Conservation (phyloP, 352 stramenopile species). For the Phytophthora constricta region DNA sequence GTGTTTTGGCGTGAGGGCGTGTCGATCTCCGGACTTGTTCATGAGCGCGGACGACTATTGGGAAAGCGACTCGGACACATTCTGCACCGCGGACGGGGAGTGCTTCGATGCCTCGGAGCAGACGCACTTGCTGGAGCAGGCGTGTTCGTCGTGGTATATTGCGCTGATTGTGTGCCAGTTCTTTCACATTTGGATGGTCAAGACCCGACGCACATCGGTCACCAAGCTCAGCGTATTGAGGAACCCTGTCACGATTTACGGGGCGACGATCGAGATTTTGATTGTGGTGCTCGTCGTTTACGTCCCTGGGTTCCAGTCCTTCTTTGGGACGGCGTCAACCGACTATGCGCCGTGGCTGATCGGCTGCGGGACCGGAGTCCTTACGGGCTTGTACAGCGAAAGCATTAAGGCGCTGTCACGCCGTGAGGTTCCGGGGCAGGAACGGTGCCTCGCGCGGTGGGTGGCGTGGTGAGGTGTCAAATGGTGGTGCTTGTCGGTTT, state of each 20-base stretch:
- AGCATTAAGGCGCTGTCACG: constrained; percentile 41
- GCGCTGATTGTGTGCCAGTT: constrained; percentile 83
- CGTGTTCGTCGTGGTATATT: constrained; percentile 75
- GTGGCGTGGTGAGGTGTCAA: constrained; percentile 24
- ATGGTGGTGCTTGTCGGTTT: too few species aligned
- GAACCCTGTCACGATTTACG: constrained; percentile 79
- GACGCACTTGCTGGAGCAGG: constrained; percentile 58
- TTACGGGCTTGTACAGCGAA: constrained; percentile 53
- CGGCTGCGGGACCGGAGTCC: constrained; percentile 33
- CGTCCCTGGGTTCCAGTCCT: constrained; percentile 48
- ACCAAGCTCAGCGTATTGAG: constrained; percentile 76
- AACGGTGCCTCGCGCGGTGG: constrained; percentile 24
- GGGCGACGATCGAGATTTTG: constrained; percentile 42
- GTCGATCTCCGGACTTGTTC: constrained; percentile 50
- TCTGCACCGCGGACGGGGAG: constrained; percentile 33
- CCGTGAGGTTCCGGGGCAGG: constrained; percentile 30
- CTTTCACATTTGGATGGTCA: constrained; percentile 85
- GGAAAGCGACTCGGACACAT: constrained; percentile 19
- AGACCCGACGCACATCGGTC: constrained; percentile 82
- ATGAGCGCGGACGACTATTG: constrained; percentile 45
- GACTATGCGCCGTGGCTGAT: constrained; percentile 62
- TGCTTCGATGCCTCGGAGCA: constrained; percentile 54
- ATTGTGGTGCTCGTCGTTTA: constrained; percentile 60
- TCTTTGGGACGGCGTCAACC: constrained; percentile 42
- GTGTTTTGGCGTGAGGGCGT: constrained; percentile 50